Base-by-base conservation (phyloP, 805 yeast genomes). In the Lachancea meyersii region DNA sequence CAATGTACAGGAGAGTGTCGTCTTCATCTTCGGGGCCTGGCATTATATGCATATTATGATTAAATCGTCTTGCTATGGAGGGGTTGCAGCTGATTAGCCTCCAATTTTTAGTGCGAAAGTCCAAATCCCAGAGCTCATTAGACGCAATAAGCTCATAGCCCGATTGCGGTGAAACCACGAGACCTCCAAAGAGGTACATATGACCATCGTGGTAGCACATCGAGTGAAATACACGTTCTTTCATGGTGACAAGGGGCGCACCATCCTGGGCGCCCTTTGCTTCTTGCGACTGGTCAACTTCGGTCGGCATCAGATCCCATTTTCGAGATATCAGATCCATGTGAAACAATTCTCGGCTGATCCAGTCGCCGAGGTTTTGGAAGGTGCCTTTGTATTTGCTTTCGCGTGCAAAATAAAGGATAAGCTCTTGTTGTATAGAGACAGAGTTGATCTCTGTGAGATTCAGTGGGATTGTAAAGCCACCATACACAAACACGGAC, bases 81-180 rank as follows among this genome's bases (percentile, higher is more conserved):
- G 69, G 60, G 22, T 52, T 54, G n/a, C 61, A 61, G 19, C 72
- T 73, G 2, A 81, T 54, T 37, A 77, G 68, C 1, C 55, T 54
- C 91, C 93, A 84, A 9, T 58, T 58, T 40, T 66, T 68, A 3
- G 73, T 63, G 30, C 68, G 70, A 31, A 80, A 58, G 55, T 80
- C 74, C 50, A 80, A 77, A 51, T 73, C 72, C 91, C 93, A 85
- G 20, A 82, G 60, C 51, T 85, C 93, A 51, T 80, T 80, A 5
- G 72, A 57, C 0, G 85, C 76, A 10, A 59, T 55, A 13, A 73
- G 48, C 37, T 67, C 68, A 38, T 66, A 60, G 5, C 54, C 58
- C 32, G 58, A 57, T 27, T 61, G 59, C 22, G 64, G 61, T 34
- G 68, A 64, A 7, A 75, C 63, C 0, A 65, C 59, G 22, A 84